Base-by-base conservation (phyloP, 2,329 filamentous ascomycete species). In the Colletotrichum endophyticum region DNA sequence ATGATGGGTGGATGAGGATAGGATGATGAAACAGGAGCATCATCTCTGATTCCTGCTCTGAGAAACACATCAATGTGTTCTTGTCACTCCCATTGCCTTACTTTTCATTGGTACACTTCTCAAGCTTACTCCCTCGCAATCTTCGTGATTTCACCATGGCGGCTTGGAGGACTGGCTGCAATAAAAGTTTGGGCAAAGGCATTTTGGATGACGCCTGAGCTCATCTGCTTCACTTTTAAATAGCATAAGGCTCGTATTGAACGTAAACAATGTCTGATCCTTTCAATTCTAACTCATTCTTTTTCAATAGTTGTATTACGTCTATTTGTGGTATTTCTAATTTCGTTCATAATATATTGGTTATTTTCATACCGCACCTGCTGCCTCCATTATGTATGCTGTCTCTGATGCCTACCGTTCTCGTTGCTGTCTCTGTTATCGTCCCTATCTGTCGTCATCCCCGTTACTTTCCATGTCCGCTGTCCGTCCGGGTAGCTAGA, bases 131-230 rank as follows among this genome's bases (percentile, higher is more conserved):
- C n/a, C n/a, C 6, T 49, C 44, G n/a, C 44, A 49, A 13, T 22
- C 11, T 22, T 49, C 19, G 44, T 22, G 44, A 22, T 22, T 49
- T 12, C 9, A n/a, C 3, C 44, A 49, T 13, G 6, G 11, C 19
- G 1, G 44, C 3, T 22, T 22, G n/a, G 22, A 4, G 44, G n/a
- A 22, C 3, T 9, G 44, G 22, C 0, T 12, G 6, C n/a, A n/a
- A 49, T 11, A 13, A 0, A 7, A 49, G 44, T 22, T 49, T 7
- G 9, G 44, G 44, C n/a, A 7, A 7, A 2, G n/a, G 11, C 44
- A 3, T 49, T 22, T 13, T 2, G 11, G 44, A n/a, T 2, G 2
- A n/a, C 2, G 39, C 3, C 2, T 12, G 9, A 49, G 19, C 19
- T 49, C 1, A n/a, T 44, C 2, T 44, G 16, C 16, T 19, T 44